A percentile compares a stretch with the other conserved stretches of the same genome.
Evolutionary conservation across 805 yeast genomes (phyloP).

Genomic region (Crinitomyces ghanaensis): DNA sequence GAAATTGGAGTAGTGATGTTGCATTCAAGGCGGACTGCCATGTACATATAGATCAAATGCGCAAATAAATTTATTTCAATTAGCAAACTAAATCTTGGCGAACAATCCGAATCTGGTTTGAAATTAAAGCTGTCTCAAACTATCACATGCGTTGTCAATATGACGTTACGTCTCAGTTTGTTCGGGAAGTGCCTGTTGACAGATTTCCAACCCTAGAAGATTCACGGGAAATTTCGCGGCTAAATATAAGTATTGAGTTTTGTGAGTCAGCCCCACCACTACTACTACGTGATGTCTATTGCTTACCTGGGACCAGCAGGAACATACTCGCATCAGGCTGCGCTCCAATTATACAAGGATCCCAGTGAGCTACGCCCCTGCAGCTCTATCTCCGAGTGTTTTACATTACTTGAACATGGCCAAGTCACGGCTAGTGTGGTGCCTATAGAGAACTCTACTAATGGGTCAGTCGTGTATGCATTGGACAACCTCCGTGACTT

Average conservation of each 20-base stretch:
- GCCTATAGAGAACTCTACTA: conserved; percentile 90
- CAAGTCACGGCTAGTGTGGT: conserved; percentile 62
- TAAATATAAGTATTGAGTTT: too few species aligned
- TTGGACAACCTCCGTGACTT: conserved; percentile 64
- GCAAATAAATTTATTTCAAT: too few species aligned
- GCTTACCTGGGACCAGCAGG: conserved; percentile 86
- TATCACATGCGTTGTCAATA: conserved; percentile 1
- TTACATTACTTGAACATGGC: conserved; percentile 36
- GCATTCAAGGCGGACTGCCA: too few species aligned
- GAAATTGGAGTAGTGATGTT: conserved; percentile 46
- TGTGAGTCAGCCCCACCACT: too few species aligned
- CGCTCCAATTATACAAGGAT: conserved; percentile 30
- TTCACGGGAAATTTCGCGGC: too few species aligned
- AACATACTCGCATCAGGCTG: conserved; percentile 85
- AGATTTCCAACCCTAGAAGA: too few species aligned
- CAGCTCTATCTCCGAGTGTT: conserved; percentile 44
- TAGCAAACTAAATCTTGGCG: too few species aligned
- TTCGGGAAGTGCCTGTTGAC: too few species aligned
- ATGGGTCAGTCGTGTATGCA: conserved; percentile 84
- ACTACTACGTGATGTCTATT: conserved; percentile 14
- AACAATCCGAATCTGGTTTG: too few species aligned
- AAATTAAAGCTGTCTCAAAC: neutral
- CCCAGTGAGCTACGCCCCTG: conserved; percentile 18
- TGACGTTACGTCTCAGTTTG: too few species aligned
- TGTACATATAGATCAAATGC: too few species aligned